Evolutionary conservation across 305 asterid species (phyloP).

Genomic region (Withania somnifera): DNA sequence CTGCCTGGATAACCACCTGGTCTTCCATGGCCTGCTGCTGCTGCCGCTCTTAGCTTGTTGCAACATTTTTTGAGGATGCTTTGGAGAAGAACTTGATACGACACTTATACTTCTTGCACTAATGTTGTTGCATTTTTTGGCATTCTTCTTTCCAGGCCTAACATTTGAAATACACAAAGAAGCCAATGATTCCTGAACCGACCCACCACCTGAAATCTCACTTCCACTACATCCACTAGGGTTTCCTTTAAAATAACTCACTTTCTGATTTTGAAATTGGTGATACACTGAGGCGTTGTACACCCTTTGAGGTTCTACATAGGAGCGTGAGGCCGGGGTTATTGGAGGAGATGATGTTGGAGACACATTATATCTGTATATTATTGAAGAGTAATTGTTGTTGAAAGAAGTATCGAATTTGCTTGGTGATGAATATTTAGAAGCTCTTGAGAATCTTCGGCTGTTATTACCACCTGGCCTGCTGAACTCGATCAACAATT

Average conservation of each 20-base stretch:
- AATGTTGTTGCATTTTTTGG: not conserved
- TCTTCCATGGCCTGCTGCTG: slow-evolving; percentile 22
- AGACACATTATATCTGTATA: not conserved
- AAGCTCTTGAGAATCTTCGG: slow-evolving; percentile 13
- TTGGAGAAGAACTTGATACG: not conserved
- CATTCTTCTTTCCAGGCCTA: slow-evolving; percentile 5
- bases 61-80: not conserved
- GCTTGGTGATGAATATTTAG: not conserved
- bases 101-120: not conserved
- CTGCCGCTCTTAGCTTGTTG: not conserved
- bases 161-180: slow-evolving; percentile 12
- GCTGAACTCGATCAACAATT: slow-evolving; percentile 52
- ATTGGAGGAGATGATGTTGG: slow-evolving; percentile 1
- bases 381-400: not conserved
- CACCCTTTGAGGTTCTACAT: not conserved
- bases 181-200: slow-evolving; percentile 36
- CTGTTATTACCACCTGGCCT: slow-evolving; percentile 60
- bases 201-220: slow-evolving; percentile 36
- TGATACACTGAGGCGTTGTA: not conserved
- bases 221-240: slow-evolving; percentile 24
- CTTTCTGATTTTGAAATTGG: not conserved
- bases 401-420: not conserved
- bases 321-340: not conserved
- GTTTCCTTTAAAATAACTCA: slow-evolving; percentile 16
- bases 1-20: slow-evolving; percentile 10